A percentile compares a stretch with the other conserved stretches of the same genome.
Conservation (phyloP, 495 filamentous ascomycete species). For the Articulospora tetracladia region DNA sequence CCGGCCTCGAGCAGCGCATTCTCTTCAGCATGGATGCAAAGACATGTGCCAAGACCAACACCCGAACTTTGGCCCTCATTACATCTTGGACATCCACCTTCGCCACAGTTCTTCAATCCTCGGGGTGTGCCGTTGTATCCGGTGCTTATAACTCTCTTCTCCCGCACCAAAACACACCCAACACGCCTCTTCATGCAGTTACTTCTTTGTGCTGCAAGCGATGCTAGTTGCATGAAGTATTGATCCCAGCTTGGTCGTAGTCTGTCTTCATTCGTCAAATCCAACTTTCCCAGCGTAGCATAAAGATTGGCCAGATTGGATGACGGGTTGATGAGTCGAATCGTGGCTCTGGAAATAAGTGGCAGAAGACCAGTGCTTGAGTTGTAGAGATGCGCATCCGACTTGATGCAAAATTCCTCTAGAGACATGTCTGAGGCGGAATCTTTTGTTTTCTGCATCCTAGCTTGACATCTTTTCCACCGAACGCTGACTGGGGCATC, state of each 20-base stretch:
- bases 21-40: slow-evolving; percentile 96
- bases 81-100: slow-evolving; percentile 88
- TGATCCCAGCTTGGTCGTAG: slow-evolving; percentile 93
- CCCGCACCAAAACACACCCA: slow-evolving; percentile 89
- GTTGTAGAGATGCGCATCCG: slow-evolving; percentile 75
- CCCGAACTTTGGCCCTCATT: slow-evolving; percentile 71
- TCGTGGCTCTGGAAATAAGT: slow-evolving; percentile 72
- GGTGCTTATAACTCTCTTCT: slow-evolving; percentile 84
- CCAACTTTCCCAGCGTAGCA: slow-evolving; percentile 59
- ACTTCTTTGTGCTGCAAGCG: slow-evolving; percentile 82
- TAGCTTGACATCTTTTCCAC: slow-evolving; percentile 63
- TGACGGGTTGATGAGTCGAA: slow-evolving; percentile 82
- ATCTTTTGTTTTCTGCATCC: slow-evolving; percentile 14
- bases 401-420: slow-evolving; percentile 71
- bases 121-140: slow-evolving; percentile 98
- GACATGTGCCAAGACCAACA: slow-evolving; percentile 72
- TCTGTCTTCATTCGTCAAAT: slow-evolving; percentile 73
- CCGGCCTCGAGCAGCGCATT: slow-evolving; percentile 95
- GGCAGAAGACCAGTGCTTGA: slow-evolving; percentile 59
- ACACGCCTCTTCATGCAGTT: slow-evolving; percentile 99
- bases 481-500: slow-evolving; percentile 83
- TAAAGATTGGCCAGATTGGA: slow-evolving; percentile 66
- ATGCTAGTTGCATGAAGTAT: slow-evolving; percentile 96
- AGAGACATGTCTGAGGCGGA: slow-evolving; percentile 45
- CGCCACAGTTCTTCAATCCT: slow-evolving; percentile 81